A percentile compares a stretch with the other conserved stretches of the same genome.
phyloP scores from a whole-genome alignment of 2,329 filamentous ascomycete genomes.

The Ceratocystis destructans region DNA sequence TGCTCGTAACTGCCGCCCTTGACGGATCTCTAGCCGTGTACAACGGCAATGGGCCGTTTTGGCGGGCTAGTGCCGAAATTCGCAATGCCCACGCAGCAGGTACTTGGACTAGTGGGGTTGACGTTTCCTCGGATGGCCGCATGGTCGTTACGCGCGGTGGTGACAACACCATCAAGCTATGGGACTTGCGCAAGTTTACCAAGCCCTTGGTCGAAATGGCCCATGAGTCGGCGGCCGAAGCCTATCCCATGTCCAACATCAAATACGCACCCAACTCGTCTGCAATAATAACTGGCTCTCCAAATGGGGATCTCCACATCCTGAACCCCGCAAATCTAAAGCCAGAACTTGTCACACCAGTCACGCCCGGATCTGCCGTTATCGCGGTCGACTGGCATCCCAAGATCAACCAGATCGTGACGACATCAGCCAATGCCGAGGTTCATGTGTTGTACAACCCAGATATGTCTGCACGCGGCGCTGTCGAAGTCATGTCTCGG shows the following conservation, averaged over 20 bases:
- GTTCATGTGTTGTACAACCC: constrained; percentile 87
- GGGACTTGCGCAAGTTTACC: constrained; percentile 95
- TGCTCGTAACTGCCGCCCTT: constrained; percentile 69
- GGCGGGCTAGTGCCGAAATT: constrained; percentile 69
- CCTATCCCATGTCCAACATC: constrained; percentile 77
- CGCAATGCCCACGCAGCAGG: constrained; percentile 66
- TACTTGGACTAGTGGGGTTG: constrained; percentile 85
- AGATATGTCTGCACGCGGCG: constrained; percentile 64
- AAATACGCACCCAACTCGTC: constrained; percentile 73
- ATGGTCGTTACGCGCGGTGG: constrained; percentile 84
- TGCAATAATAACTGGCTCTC: constrained; percentile 79
- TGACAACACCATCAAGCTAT: constrained; percentile 85
- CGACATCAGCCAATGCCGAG: constrained; percentile 81
- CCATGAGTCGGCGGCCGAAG: constrained; percentile 68
- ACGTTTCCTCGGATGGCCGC: constrained; percentile 79
- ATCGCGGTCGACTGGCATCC: constrained; percentile 84
- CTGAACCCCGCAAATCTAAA: constrained; percentile 83
- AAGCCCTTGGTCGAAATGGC: constrained; percentile 65
- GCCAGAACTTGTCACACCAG: constrained; percentile 69
- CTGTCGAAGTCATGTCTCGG: constrained; percentile 78
- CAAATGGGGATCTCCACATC: constrained; percentile 75
- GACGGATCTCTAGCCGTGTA: constrained; percentile 91
- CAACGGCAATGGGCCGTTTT: constrained; percentile 74
- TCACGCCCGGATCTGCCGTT: constrained; percentile 73
- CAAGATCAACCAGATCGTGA: constrained; percentile 91